Conservation (phyloP, 345 rosid genomes). For the Eucalyptus cloeziana region DNA sequence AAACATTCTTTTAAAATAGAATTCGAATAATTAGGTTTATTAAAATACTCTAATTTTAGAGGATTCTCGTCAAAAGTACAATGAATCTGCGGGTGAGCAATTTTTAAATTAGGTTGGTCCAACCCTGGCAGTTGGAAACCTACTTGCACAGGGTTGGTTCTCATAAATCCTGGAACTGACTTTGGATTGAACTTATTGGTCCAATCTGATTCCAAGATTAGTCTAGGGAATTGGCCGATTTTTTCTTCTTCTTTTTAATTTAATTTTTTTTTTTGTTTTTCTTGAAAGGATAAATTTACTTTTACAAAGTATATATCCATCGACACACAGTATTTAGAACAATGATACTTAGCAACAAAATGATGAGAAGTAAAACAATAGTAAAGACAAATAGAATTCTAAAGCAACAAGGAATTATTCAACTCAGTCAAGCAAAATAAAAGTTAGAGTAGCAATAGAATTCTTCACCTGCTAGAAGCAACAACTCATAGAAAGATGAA, state of each 20-base stretch:
- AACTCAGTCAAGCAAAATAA: background rate
- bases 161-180: background rate
- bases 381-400: background rate
- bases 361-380: fast-evolving
- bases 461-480: background rate
- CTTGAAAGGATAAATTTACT: background rate
- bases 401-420: background rate
- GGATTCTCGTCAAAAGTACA: fast-evolving
- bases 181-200: background rate
- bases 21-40: background rate
- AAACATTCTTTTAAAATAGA: fast-evolving
- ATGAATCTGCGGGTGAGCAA: fast-evolving
- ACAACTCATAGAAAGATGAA: background rate
- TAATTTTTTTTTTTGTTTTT: background rate
- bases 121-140: fast-evolving
- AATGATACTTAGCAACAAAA: background rate
- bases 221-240: fast-evolving
- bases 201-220: background rate
- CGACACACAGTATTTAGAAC: background rate
- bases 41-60: background rate
- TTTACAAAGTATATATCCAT: background rate
- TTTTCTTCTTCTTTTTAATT: background rate
- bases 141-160: fast-evolving
- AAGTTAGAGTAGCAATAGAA: background rate
- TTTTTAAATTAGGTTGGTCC: fast-evolving